Base-by-base conservation (phyloP, 495 filamentous ascomycete genomes). In the Xylaria cubensis region DNA sequence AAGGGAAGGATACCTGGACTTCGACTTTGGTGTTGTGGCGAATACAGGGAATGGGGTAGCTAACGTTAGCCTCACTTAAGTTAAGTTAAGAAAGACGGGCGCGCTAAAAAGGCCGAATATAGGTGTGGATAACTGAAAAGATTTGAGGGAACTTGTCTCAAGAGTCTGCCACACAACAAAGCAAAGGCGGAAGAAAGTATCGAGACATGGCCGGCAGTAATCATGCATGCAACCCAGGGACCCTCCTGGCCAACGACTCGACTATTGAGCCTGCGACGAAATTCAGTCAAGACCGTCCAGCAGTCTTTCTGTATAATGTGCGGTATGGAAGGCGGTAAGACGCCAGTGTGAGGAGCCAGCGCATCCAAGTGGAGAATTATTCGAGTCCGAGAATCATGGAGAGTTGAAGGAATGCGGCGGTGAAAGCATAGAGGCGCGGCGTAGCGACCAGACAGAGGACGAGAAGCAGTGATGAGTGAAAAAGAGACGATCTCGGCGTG, bases 241-340 rank as follows among this genome's bases (percentile, higher is more conserved):
- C 42, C 42, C 61, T 41, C 39, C 63, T 58, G 63, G 39, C 36
- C 34, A 42, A 41, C 62, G 44, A 62, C 3, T 56, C 34, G 53
- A 44, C 19, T 66, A 42, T 58, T 72, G 63, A 72, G 53, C 29
- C 63, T 55, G 63, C 24, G 48, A 50, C 53, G 42, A 42, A 42
- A 34, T 65, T 12, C 48, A 29, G 39, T 34, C 46, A 10, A 46
- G 34, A 26, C 61, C 17, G 61, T 15, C 61, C 39, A 64, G 68
- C 56, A 63, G 58, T 34, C 32, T 29, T 29, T 59, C 68, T 39
- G 44, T 58, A 56, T 26, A 53, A 70, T n/a, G 58, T 70, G 68
- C 56, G 56, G 68, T 63, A 63, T 70, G 68, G 70, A 36, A 66
- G 51, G 70, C 70, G 70, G 70, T 72, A 72, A 72, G 70, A 64